phyloP scores from a whole-genome alignment of 352 stramenopile genomes.

The Phytophthora sp. region DNA sequence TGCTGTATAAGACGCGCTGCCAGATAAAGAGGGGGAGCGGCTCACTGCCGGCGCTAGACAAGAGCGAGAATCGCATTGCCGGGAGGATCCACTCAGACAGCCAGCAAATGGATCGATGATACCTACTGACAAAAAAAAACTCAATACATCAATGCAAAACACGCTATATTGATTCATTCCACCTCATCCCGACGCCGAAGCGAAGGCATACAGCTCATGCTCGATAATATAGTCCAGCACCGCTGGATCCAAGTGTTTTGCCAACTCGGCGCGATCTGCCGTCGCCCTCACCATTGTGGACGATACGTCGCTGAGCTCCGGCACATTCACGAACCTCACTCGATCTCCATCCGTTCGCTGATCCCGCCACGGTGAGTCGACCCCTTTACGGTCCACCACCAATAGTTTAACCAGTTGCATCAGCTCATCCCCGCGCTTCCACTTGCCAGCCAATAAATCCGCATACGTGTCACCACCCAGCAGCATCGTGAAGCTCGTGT shows the following conservation, averaged over 20 bases:
- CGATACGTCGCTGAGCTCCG: constrained; percentile 72
- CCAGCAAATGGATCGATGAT: background rate
- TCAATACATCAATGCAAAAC: constrained; percentile 17
- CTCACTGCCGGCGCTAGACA: constrained; percentile 29
- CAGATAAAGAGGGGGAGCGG: constrained; percentile 30
- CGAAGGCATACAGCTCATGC: constrained; percentile 81
- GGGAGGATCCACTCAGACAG: constrained; percentile 27
- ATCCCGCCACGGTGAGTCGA: constrained; percentile 48
- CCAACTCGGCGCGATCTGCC: constrained; percentile 44
- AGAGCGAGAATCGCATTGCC: constrained; percentile 31
- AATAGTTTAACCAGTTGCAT: constrained; percentile 69
- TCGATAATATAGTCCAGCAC: constrained; percentile 82
- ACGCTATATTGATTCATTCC: constrained; percentile 16
- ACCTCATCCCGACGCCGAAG: constrained; percentile 18
- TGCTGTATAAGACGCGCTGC: constrained; percentile 36
- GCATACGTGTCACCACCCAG: constrained; percentile 85
- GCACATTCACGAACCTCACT: constrained; percentile 64
- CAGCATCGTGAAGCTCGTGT: constrained; percentile 76
- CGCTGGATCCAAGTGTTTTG: constrained; percentile 45
- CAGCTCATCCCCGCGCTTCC: constrained; percentile 84
- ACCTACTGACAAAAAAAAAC: too few species aligned
- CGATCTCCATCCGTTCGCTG: constrained; percentile 8
- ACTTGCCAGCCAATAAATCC: constrained; percentile 84
- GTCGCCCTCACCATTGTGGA: constrained; percentile 69
- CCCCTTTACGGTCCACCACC: constrained; percentile 73